Base-by-base conservation (phyloP, 805 yeast genomes). In the Candida wancherniae region DNA sequence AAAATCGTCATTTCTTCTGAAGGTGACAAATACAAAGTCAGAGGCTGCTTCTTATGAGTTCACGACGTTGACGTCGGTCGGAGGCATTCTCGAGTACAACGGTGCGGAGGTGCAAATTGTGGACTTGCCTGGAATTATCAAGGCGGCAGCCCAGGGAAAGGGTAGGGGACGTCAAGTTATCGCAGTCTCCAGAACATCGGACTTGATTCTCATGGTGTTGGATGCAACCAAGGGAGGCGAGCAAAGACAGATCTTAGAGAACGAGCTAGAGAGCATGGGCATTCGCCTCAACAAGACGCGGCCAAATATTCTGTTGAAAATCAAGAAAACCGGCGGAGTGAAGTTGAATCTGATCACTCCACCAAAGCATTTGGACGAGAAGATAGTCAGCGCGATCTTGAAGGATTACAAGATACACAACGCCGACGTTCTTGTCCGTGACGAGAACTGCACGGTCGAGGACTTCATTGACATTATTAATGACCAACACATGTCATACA, bases 101-200 rank as follows among this genome's bases (percentile, higher is more conserved):
- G 97, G 97, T 22, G 96, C 97, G 0, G 96, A 88, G 51, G 87
- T 90, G 40, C 98, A 90, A 62, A 80, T 92, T 44, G 90, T 90
- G n/a, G 98, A 90, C 71, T 63, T 90, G 31, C 98, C 98, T 1
- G 98, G 98, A 57, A 90, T 90, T 47, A 90, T 90, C 36, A 85
- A 84, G 55, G 97, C 97, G 25, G 97, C 97, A 4, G 72, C 94
- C 20, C 95, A 85, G 53, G 97, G 97, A 50, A 88, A 88, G 58
- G 98, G 98, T 48, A 77, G 98, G 58, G 97, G 97, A 35, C 73
- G 95, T 48, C 97, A 92, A 57, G 97, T 92, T 24, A 88, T 90
- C 43, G 83, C 97, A 2, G 92, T 96, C 0, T 95, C 97, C 0
- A 81, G 92, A 56, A 90, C 97, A 0, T 87, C 96, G 0, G 97